Conservation (phyloP, 176 grass and related monocot genomes). For the Aegilops tauschii region DNA sequence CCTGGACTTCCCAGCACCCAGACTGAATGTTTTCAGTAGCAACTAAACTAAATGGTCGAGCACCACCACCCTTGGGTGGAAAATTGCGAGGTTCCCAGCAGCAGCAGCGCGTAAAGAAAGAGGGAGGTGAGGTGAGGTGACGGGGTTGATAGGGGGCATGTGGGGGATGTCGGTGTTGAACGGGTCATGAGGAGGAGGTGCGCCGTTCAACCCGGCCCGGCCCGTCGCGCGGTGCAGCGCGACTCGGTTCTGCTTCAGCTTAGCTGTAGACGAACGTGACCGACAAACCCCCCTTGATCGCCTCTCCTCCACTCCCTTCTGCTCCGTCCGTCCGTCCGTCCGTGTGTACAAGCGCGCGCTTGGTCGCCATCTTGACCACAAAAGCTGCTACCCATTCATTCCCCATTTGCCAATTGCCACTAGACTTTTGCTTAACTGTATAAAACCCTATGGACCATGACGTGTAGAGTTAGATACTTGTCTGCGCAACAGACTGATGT, state of each 20-base stretch:
- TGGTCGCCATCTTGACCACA: constrained; percentile 25
- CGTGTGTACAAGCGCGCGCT: background rate
- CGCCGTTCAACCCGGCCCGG: background rate
- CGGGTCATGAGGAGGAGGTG: background rate
- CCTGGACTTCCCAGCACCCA: background rate
- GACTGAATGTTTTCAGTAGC: background rate
- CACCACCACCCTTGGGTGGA: background rate
- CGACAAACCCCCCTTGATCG: background rate
- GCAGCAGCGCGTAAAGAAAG: background rate
- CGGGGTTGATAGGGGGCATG: background rate
- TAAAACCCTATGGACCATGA: background rate
- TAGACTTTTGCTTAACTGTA: background rate
- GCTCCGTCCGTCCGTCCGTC: background rate
- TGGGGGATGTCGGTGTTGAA: constrained; percentile 13
- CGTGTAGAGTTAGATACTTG: background rate
- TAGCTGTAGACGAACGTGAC: background rate
- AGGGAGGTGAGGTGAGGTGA: background rate
- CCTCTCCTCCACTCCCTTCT: background rate
- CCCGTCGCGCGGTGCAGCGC: background rate
- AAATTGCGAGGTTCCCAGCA: background rate
- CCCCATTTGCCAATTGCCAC: background rate
- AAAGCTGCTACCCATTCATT: background rate
- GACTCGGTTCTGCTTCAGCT: background rate
- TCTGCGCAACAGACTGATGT: background rate
- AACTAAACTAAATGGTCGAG: background rate